A percentile compares a stretch with the other conserved stretches of the same genome.
phyloP scores from a whole-genome alignment of 495 filamentous ascomycete genomes.

The Aspergillus bertholletiae region DNA sequence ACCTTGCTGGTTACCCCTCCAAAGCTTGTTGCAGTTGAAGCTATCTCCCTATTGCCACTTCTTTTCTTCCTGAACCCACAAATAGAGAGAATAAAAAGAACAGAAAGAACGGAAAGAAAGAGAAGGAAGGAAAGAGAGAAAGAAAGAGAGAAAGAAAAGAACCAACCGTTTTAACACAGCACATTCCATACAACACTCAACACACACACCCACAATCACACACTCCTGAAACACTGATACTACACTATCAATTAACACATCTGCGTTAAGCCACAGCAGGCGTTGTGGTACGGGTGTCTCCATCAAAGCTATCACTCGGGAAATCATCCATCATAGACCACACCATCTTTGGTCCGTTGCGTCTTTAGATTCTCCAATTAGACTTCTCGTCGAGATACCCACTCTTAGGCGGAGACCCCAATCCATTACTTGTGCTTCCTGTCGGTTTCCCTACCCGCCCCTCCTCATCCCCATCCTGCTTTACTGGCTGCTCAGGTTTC shows the following conservation, averaged over 20 bases:
- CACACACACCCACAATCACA: not conserved
- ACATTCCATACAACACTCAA: not conserved
- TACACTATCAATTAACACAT: not conserved
- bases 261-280: not conserved
- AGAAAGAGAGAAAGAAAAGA: not conserved
- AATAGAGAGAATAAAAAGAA: not conserved
- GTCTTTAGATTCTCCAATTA: conserved; percentile 22
- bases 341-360: conserved; percentile 13
- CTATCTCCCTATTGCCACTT: conserved; percentile 1
- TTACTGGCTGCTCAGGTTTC: conserved; percentile 4
- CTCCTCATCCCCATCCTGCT: conserved; percentile 14
- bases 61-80: not conserved
- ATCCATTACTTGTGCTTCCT: conserved; percentile 1
- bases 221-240: not conserved
- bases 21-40: conserved; percentile 8
- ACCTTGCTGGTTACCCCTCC: conserved; percentile 12
- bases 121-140: not conserved
- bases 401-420: conserved; percentile 17
- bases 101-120: not conserved
- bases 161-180: not conserved
- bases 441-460: conserved; percentile 26
- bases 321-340: conserved; percentile 12
- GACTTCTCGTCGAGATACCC: conserved; percentile 20
- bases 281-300: not conserved
- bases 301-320: conserved; percentile 8